Conservation (phyloP, 345 rosid species). For the Salix purpurea region DNA sequence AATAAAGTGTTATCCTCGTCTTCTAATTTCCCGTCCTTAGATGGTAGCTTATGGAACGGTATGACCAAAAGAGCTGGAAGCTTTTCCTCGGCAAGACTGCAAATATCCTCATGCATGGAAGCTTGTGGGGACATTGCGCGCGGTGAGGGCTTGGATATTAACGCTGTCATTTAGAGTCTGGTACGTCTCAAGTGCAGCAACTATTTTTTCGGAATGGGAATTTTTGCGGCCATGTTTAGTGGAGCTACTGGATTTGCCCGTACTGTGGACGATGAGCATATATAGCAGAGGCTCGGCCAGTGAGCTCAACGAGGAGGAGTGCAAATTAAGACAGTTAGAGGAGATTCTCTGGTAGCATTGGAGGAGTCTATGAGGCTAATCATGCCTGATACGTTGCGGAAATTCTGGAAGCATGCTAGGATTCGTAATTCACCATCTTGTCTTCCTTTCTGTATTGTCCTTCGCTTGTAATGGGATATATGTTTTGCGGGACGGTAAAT, state of each 20-base stretch:
- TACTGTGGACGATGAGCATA: constrained; percentile 56
- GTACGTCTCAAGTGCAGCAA: constrained; percentile 34
- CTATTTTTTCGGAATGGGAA: constrained; percentile 43
- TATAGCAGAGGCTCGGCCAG: constrained; percentile 59
- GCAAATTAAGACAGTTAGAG: constrained; percentile 43
- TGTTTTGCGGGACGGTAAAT: constrained; percentile 37
- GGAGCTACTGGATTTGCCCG: neutral
- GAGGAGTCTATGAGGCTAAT: constrained; percentile 50
- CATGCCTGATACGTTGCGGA: constrained; percentile 36
- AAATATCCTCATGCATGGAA: constrained; percentile 62
- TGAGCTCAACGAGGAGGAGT: constrained; percentile 56
- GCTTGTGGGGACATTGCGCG: constrained; percentile 46
- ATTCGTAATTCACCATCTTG: constrained; percentile 43
- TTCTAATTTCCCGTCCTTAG: constrained; percentile 23
- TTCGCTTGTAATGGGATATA: constrained; percentile 20
- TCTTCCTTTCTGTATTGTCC: constrained; percentile 42
- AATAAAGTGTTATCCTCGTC: constrained; percentile 41
- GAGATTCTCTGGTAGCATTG: constrained; percentile 48
- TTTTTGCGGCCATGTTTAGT: constrained; percentile 15
- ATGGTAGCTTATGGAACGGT: constrained; percentile 41
- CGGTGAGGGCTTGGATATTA: constrained; percentile 41
- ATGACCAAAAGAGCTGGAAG: constrained; percentile 42
- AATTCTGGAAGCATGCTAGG: constrained; percentile 47
- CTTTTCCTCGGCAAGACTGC: constrained; percentile 60
- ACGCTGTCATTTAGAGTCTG: constrained; percentile 23